These are phyloP conservation scores for Melanomma pulvis-pyrius DNA, from an alignment of 495 filamentous ascomycete species.

Conservation along the genomic window DNA sequence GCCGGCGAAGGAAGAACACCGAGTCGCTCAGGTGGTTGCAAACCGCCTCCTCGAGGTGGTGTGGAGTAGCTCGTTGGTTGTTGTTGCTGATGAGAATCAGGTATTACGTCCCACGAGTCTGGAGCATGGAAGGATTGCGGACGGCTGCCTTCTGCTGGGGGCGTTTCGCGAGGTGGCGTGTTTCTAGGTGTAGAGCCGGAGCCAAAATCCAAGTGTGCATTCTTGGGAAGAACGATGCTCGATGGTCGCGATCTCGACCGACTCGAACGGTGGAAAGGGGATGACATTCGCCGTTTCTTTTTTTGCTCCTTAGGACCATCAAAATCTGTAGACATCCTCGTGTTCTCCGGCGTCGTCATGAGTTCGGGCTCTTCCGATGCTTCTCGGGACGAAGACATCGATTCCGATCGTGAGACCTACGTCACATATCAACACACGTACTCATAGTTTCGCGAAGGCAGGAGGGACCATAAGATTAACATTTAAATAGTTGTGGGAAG, in stretches of 20 bases:
- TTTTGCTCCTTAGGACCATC: conserved; percentile 29
- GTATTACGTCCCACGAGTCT: conserved; percentile 32
- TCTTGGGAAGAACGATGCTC: conserved; percentile 35
- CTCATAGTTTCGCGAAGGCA: conserved; percentile 5
- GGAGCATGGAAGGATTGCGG: conserved; percentile 36
- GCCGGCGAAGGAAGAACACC: conserved; percentile 37
- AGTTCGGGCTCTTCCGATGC: conserved; percentile 32
- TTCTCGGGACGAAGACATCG: conserved; percentile 21
- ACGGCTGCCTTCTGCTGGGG: conserved; percentile 22
- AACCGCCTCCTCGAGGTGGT: conserved; percentile 28
- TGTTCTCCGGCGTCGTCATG: conserved; percentile 14
- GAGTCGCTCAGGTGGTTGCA: conserved; percentile 35
- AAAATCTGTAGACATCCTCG: conserved; percentile 9
- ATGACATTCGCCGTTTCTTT: conserved; percentile 35
- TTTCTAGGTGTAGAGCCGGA: conserved; percentile 13
- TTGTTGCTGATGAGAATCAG: neutral
- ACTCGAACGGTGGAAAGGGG: conserved; percentile 34
- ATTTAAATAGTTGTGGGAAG: conserved; percentile 23
- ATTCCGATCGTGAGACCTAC: conserved; percentile 28
- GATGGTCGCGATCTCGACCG: conserved; percentile 29
- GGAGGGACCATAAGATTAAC: conserved; percentile 25
- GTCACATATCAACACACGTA: conserved; percentile 36
- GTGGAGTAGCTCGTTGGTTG: conserved; percentile 13
- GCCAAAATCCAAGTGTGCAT: conserved; percentile 18
- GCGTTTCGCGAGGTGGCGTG: conserved; percentile 32